These are phyloP conservation scores for Hericium rajendrae DNA, from an alignment of 768 basidiomycete species.

Conservation along the genomic window DNA sequence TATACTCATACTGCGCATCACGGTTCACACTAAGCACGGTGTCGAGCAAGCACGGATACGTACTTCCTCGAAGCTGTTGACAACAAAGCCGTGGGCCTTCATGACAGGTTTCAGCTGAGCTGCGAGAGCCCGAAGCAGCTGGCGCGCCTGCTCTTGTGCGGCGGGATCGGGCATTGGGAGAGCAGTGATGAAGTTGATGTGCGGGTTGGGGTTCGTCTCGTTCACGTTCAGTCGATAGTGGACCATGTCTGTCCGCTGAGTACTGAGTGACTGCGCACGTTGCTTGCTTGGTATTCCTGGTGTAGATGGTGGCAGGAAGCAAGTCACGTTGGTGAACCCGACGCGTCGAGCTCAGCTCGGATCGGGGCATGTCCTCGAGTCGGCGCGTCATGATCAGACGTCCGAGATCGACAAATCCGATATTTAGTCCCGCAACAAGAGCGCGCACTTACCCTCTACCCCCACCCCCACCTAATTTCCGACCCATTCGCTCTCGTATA, in stretches of 20 bases:
- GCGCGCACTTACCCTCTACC: background rate
- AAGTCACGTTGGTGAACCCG: background rate
- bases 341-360: background rate
- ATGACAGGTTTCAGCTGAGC: slow-evolving; percentile 80
- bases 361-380: background rate
- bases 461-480: slow-evolving; percentile 5
- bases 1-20: slow-evolving; percentile 58
- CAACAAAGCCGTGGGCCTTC: slow-evolving; percentile 65
- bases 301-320: background rate
- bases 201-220: slow-evolving; percentile 64
- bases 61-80: slow-evolving; percentile 82
- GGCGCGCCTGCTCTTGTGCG: slow-evolving; percentile 53
- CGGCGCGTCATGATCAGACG: background rate
- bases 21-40: background rate
- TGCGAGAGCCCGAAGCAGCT: slow-evolving; percentile 68
- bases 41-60: slow-evolving; percentile 2
- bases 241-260: slow-evolving; percentile 41
- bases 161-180: slow-evolving; percentile 34
- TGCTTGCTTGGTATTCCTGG: too few species aligned
- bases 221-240: slow-evolving; percentile 61
- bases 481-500: background rate
- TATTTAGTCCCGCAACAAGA: background rate
- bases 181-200: slow-evolving; percentile 67
- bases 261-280: too few species aligned
- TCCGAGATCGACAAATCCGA: background rate